These are phyloP conservation scores for Xylariaceae sp. DNA, from an alignment of 2,329 filamentous ascomycete genomes.

Conservation along the genomic window DNA sequence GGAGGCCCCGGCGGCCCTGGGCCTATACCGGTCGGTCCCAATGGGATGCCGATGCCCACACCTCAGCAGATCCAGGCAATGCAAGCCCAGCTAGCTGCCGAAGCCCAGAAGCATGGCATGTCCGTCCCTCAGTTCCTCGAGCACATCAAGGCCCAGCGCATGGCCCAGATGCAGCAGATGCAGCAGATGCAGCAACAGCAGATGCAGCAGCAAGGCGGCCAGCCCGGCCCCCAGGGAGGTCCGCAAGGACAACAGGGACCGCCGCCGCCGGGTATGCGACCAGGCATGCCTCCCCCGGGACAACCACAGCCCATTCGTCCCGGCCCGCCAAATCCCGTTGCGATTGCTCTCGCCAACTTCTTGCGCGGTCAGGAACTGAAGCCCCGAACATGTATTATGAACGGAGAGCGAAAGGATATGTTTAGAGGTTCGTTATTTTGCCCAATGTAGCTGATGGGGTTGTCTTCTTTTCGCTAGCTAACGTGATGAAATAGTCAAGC, in stretches of 20 bases:
- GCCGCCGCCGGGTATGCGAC: conserved; percentile 28
- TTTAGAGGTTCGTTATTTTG: conserved; percentile 63
- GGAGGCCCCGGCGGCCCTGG: conserved; percentile 16
- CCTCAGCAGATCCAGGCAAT: conserved; percentile 83
- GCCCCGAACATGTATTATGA: conserved; percentile 82
- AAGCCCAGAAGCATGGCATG: conserved; percentile 81
- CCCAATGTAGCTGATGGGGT: not conserved
- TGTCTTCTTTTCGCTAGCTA: conserved; percentile 9
- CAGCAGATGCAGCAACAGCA: conserved; percentile 40
- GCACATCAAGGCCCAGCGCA: conserved; percentile 54
- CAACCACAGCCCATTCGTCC: conserved; percentile 64
- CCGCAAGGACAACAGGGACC: conserved; percentile 25
- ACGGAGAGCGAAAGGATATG: conserved; percentile 97
- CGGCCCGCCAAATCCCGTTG: conserved; percentile 81
- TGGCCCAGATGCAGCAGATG: conserved; percentile 40
- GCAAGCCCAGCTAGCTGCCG: conserved; percentile 73
- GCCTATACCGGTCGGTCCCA: conserved; percentile 14
- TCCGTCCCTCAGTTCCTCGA: conserved; percentile 79
- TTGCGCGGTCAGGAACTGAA: conserved; percentile 80
- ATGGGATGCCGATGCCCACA: conserved; percentile 48
- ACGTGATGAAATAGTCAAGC: conserved; percentile 65
- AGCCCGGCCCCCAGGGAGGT: conserved; percentile 7
- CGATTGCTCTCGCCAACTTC: conserved; percentile 84
- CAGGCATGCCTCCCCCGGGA: conserved; percentile 28
- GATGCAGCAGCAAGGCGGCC: conserved; percentile 26